Percentiles rank a stretch among this genome's conserved stretches.
Conservation (phyloP, 1,139 yeast species). For the Waltiozyma sp. region DNA sequence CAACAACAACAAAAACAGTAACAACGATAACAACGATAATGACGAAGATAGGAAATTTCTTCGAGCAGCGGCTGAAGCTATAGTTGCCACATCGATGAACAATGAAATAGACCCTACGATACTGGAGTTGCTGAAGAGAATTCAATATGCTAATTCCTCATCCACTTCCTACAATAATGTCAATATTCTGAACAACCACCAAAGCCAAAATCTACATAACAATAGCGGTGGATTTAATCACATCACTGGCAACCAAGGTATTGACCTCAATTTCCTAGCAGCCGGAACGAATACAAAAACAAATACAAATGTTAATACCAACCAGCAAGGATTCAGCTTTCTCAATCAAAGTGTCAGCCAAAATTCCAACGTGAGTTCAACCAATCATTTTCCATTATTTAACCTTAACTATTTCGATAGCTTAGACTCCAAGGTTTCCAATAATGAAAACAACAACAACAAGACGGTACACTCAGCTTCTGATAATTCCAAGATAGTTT, state of each 20-base stretch:
- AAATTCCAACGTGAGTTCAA: neutral
- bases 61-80: conserved; percentile 20
- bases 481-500: too few relatives aligned
- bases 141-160: conserved; percentile 15
- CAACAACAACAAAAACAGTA: neutral
- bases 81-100: conserved; percentile 20
- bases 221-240: neutral
- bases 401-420: conserved; percentile 15
- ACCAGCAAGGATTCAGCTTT: neutral
- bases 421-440: conserved; percentile 1
- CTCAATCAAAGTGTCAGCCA: neutral
- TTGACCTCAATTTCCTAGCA: neutral
- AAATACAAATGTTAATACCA: neutral
- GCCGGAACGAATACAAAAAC: neutral
- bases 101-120: conserved; percentile 19
- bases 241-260: neutral
- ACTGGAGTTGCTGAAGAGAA: conserved; percentile 17
- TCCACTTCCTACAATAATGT: neutral
- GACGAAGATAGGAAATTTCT: conserved; percentile 19
- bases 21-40: neutral
- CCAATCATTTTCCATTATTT: conserved; percentile 16
- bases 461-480: neutral
- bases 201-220: conserved; percentile 1
- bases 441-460: neutral
- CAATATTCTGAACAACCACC: neutral